Base-by-base conservation (phyloP, 2,329 filamentous ascomycete genomes). In the Xylariaceae sp. region DNA sequence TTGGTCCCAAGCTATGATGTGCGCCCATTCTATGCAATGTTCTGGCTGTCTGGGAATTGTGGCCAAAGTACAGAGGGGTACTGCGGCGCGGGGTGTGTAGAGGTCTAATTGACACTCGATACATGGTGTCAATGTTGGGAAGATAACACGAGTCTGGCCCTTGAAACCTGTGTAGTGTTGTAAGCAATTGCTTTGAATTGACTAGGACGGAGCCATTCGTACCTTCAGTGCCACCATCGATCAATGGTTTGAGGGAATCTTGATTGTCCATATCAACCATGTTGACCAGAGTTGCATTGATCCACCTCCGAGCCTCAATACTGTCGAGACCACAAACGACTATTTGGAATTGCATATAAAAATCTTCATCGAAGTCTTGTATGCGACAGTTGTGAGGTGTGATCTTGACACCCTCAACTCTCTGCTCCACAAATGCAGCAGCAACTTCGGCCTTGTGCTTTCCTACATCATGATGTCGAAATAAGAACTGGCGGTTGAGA, bases 71-170 rank as follows among this genome's bases (percentile, higher is more conserved):
- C 94, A 99, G 27, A 99, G 85, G 1, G 94, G 94, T 0, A 99
- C 92, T 12, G 94, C 90, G n/a, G 90, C 89, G 46, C 92, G 83
- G n/a, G 94, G 95, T 1, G 94, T 92, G 68, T 97, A 91, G 88
- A 99, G 96, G 67, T 97, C 94, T 27, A 99, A 82, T 66, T 99
- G 94, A 65, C 94, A 99, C 74, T 99, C 94, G 63, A 99, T 95
- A 67, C 94, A 99, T 18, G 90, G 95, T 15, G 91, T 95, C 63
- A 99, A 81, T 5, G 89, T 91, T 0, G 94, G 94, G 18, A 97
- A 75, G 51, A 99, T 87, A 51, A 99, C 92, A 62, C 92, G 83
- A 1, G 91, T 87, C 67, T 99, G 95, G 45, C 94, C 94, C 72
- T 97, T 99, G 82, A 99, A 97, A 44, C 92, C 85, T 85, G 39